Percentiles rank a stretch among this genome's conserved stretches.
Evolutionary conservation across 495 filamentous ascomycete species (phyloP).

Genomic region (Daldinia bambusicola): DNA sequence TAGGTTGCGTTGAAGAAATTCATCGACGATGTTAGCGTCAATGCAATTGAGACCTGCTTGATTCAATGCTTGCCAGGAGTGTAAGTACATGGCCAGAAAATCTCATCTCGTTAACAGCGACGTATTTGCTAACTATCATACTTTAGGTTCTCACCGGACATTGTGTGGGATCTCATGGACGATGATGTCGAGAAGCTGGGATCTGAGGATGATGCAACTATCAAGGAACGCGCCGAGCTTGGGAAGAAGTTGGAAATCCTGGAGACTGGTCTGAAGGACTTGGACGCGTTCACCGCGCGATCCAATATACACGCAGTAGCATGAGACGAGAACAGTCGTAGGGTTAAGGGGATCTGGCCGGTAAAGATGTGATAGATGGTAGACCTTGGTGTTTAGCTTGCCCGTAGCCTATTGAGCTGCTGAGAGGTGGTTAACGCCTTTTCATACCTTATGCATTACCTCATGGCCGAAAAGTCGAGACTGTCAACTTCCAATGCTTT

Average conservation of each 20-base stretch:
- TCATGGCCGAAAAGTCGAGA: not conserved
- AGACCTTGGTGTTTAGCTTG: not conserved
- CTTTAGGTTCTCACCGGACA: conserved; percentile 40
- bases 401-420: not conserved
- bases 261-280: conserved; percentile 33
- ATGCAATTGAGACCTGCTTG: conserved; percentile 58
- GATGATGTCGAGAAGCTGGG: conserved; percentile 38
- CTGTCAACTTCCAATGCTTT: not conserved
- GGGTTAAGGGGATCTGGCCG: not conserved
- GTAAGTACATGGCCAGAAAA: conserved; percentile 12
- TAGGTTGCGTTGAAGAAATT: conserved; percentile 66
- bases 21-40: conserved; percentile 64
- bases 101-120: not conserved
- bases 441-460: not conserved
- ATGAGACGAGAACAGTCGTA: conserved; percentile 1
- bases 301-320: conserved; percentile 15
- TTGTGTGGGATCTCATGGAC: conserved; percentile 38
- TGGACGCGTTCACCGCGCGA: conserved; percentile 39
- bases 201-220: conserved; percentile 41
- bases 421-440: not conserved
- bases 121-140: conserved; percentile 3
- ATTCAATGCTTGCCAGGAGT: conserved; percentile 39
- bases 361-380: not conserved
- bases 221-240: conserved; percentile 40
- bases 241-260: conserved; percentile 35